Base-by-base conservation (phyloP, 441 rosid species). In the Gossypium lobatum region DNA sequence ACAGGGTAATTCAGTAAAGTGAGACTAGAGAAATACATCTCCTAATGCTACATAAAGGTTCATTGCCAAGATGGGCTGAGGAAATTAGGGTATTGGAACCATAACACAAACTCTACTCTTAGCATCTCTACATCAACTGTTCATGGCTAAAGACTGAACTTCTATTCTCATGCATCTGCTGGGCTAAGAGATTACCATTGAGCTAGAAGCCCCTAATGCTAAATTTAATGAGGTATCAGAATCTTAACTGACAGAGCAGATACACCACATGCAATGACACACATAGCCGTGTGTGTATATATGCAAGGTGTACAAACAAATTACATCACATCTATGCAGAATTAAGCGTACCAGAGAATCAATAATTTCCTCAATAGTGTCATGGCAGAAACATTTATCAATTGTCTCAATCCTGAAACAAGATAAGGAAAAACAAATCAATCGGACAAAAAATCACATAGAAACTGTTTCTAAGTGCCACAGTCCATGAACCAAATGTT, bases 301-400 rank as follows among this genome's bases (percentile, higher is more conserved):
- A 34, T 52, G 46, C 46, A 64, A 0, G 6, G n/a, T 8, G 31
- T 50, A 42, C 25, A 48, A 4, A 34, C 59, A 59, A 25, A 3
- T 11, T 25, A 59, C 34, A 59, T 59, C 39, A 61, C 4, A 17
- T 31, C 25, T 39, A 66, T 48, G 70, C 42, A 69, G 25, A 77
- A 54, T 34, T 75, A 75, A 57, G 73, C 93, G 80, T 78, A 93
- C 97, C 87, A 88, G 71, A 64, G 92, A 91, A 71, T 85, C 87
- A 68, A 88, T 79, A 71, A 91, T 93, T 84, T 91, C 97, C 80
- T 93, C 97, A 31, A 91, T 85, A 5, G 97, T 86, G 77, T 91
- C 97, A 60, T 86, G 93, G 76, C 94, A 71, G 73, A 93, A 92
- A 78, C 93, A 93, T 79, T 78, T 88, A 86, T 95, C 97, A 21